Evolutionary conservation across 2,329 filamentous ascomycete species (phyloP), one percentile per base, ranked within the genome.

Genomic region (Calonectria pteridis): DNA sequence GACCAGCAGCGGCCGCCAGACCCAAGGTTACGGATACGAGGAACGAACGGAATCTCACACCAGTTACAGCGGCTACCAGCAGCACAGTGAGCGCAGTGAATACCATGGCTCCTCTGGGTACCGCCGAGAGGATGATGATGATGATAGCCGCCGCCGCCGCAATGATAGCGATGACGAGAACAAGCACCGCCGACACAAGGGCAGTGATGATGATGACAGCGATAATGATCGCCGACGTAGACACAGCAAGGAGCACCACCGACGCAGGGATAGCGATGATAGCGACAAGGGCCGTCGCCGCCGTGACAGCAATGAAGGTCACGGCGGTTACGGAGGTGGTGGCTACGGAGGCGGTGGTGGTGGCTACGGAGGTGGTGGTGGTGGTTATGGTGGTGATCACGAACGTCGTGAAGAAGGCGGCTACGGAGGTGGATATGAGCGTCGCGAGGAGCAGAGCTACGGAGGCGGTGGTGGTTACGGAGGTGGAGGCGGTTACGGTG

Each of bases 1-100:
- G 40, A 84, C 85, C 50, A 80, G 82, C 7, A 82, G 82, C 33
- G 81, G 83, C 28, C 80, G 83, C 35, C 81, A 82, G 9, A 84
- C 86, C 28, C 83, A 84, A 28, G 89, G 87, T 35, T 91, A 90
- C 76, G 89, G 90, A 50, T 93, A 91, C 77, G 86, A 93, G 80
- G 87, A 93, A 81, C 86, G 79, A 71, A 89, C 87, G 6, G 90
- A 93, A 80, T 88, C 88, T 10, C 88, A 86, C 13, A 86, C 87
- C 23, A 85, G 82, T 9, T 84, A 87, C 67, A 88, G 88, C 4
- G 89, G 90, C 7, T 92, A 91, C 74, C 89, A 93, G 78, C 86
- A 91, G 76, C 89, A 87, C 49, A 90, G 89, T 43, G 90, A 93
- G 83, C 86, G 87, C 35, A 87, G 84, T 26, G 88, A 89, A 68